These are phyloP conservation scores for Kuraishia floccosa DNA, from an alignment of 805 yeast species.

Conservation along the genomic window DNA sequence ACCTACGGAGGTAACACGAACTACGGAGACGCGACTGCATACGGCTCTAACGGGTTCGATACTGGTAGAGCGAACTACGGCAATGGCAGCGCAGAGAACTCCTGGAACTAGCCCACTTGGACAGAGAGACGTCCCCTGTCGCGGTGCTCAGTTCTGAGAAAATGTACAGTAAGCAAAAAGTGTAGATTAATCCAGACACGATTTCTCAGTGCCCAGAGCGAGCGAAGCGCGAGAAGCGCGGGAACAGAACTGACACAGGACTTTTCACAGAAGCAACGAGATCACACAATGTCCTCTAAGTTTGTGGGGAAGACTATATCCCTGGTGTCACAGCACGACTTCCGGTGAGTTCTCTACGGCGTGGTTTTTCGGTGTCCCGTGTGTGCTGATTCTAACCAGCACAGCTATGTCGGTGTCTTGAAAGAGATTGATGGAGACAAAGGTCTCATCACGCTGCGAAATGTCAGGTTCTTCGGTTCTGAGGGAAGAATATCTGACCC, in stretches of 20 bases:
- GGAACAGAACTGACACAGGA: no score
- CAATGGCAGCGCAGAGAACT: no score
- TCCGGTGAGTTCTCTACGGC: constrained; percentile 28
- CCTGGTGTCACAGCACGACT: constrained; percentile 65
- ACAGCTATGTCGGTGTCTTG: constrained; percentile 79
- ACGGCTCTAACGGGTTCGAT: no score
- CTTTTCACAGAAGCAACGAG: constrained; percentile 1
- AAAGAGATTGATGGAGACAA: constrained; percentile 83
- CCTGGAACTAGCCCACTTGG: no score
- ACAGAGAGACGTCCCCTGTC: no score
- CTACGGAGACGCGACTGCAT: constrained; percentile 7
- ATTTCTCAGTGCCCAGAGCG: no score
- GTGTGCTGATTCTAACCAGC: not conserved
- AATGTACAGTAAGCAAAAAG: no score
- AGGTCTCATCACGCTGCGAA: constrained; percentile 74
- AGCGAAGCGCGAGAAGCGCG: no score
- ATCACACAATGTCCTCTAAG: constrained; percentile 63
- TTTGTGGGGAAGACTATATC: constrained; percentile 87
- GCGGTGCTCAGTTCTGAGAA: no score
- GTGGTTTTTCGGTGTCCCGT: constrained; percentile 9
- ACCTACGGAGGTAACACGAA: constrained; percentile 17
- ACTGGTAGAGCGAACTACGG: no score
- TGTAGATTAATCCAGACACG: no score
- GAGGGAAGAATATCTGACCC: constrained; percentile 79
- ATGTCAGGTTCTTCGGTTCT: constrained; percentile 81